Base-by-base conservation (phyloP, 495 filamentous ascomycete species). In the Cercophora samala region DNA sequence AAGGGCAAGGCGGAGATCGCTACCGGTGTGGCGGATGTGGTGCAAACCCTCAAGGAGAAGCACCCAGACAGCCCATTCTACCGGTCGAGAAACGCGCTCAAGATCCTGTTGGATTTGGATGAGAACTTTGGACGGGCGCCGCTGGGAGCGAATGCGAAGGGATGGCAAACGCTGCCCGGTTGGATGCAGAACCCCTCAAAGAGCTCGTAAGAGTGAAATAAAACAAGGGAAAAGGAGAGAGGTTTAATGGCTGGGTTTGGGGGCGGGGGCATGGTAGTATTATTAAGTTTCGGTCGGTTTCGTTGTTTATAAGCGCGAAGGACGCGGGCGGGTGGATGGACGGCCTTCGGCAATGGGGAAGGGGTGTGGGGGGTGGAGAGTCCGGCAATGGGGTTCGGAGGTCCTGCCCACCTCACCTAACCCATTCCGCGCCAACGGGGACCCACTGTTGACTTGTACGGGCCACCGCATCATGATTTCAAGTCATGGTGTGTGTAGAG, bases 51-150 rank as follows among this genome's bases (percentile, higher is more conserved):
- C 66, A 79, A 74, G 52, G 85, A 85, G 65, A 84, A 85, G 23
- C 72, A 81, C 62, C 87, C 88, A 19, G 70, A 80, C 6, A 84
- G 96, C 66, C 90, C 92, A 17, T 95, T 93, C 74, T 81, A 96
- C 67, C 83, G 95, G 70, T 96, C 91, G 74, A 81, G 93, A 63
- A 98, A 97, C 71, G 95, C 96, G n/a, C 79, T 99, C 70, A 98
- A 97, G 83, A 90, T 98, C 68, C 92, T 99, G 70, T 85, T 99
- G 37, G 95, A 99, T 74, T 80, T 99, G 62, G 93, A 99, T 71
- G 87, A 93, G 80, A 88, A 94, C 68, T 96, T 99, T 77, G 93
- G 93, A 22, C 83, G 86, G 74, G 55, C 86, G 66, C 85, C 81
- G 75, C 75, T 88, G 65, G 71, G 73, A 17, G 89, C 87, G 19